Percentiles rank a stretch among this genome's conserved stretches.
These are phyloP conservation scores for Suhomyces vadensis DNA, from an alignment of 805 yeast genomes.

Conservation along the genomic window DNA sequence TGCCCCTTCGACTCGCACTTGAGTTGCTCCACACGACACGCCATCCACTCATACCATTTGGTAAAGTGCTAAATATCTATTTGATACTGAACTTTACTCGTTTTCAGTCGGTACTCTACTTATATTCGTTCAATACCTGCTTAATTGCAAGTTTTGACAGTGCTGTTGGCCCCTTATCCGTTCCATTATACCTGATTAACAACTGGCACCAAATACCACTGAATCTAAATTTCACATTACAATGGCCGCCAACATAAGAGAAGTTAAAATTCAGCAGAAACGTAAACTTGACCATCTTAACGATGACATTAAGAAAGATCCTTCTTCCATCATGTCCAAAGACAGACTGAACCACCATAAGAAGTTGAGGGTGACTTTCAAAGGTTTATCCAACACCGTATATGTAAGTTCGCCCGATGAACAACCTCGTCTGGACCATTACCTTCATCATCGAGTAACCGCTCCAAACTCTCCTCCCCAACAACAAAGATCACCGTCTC, in stretches of 20 bases:
- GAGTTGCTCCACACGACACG: constrained; percentile 3
- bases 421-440: constrained; percentile 10
- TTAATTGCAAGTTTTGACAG: neutral
- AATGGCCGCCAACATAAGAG: constrained; percentile 39
- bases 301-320: constrained; percentile 38
- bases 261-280: constrained; percentile 20
- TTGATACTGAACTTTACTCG: neutral
- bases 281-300: constrained; percentile 33
- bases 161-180: neutral
- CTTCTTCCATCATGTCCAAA: constrained; percentile 16
- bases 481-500: constrained; percentile 28
- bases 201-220: neutral
- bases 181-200: neutral
- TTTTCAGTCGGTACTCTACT: neutral
- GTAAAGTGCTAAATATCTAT: neutral
- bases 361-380: constrained; percentile 21
- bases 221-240: neutral
- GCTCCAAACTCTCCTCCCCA: constrained; percentile 16
- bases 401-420: constrained; percentile 5
- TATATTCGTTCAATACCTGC: neutral
- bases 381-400: constrained; percentile 9
- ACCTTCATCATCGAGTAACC: constrained; percentile 5
- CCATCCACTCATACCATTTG: neutral
- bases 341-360: constrained; percentile 18
- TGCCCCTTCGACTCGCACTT: neutral